Conservation (phyloP, 305 asterid species). For the Striga hermonthica region DNA sequence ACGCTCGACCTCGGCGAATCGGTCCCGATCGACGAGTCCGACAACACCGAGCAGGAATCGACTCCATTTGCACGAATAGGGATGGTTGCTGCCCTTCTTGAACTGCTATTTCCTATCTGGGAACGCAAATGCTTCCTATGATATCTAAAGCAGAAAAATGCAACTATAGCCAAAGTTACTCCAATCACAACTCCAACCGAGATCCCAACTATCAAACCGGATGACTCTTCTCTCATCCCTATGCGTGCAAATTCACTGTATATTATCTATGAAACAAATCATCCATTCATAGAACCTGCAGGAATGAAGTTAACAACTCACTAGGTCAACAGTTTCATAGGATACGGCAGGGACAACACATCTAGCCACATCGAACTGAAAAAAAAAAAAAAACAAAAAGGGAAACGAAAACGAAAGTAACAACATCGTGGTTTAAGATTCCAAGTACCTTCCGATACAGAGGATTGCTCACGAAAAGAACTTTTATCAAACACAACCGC, state of each 20-base stretch:
- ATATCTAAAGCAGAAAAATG: slow-evolving; percentile 63
- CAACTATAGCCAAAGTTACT: slow-evolving; percentile 61
- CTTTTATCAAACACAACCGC: slow-evolving; percentile 21
- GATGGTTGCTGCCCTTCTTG: slow-evolving; percentile 70
- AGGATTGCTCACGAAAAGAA: slow-evolving; percentile 19
- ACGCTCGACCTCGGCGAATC: slow-evolving; percentile 65
- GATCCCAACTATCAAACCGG: slow-evolving; percentile 72
- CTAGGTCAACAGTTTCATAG: background rate
- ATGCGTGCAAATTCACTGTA: slow-evolving; percentile 31
- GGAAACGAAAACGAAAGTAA: too few relatives aligned
- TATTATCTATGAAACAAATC: slow-evolving; percentile 32
- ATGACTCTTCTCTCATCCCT: slow-evolving; percentile 66
- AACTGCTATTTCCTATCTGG: slow-evolving; percentile 81
- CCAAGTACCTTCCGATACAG: background rate
- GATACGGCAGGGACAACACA: too few relatives aligned
- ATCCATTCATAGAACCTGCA: slow-evolving; percentile 45
- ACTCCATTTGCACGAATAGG: slow-evolving; percentile 70
- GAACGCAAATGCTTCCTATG: slow-evolving; percentile 47
- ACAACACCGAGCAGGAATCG: slow-evolving; percentile 52
- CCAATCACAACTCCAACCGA: slow-evolving; percentile 92
- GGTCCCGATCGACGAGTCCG: slow-evolving; percentile 78
- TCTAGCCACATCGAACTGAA: too few relatives aligned
- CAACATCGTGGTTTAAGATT: too few relatives aligned
- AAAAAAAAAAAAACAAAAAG: too few relatives aligned
- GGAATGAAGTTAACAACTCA: slow-evolving; percentile 9